Evolutionary conservation across 163 green algal genomes (phyloP).

Genomic region (Scenedesmus sp.): DNA sequence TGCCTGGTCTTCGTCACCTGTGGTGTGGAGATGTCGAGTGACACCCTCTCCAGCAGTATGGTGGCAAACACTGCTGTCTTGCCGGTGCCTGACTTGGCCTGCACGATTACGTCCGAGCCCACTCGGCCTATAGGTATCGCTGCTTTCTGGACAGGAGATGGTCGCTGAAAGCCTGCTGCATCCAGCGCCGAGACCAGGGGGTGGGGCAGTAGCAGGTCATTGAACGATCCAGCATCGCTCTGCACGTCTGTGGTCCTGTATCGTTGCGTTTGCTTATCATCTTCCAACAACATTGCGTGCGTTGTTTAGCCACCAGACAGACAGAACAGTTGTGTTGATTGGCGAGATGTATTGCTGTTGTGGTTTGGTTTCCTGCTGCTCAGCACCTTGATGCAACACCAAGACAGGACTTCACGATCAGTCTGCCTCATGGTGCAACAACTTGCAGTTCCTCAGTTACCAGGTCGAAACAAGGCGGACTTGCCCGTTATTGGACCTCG

Average conservation of each 20-base stretch:
- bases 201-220: conserved; percentile 68
- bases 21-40: conserved; percentile 52
- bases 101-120: conserved; percentile 88
- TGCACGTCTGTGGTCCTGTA: conserved; percentile 67
- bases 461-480: no score
- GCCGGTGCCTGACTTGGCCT: conserved; percentile 91
- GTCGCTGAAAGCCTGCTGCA: conserved; percentile 71
- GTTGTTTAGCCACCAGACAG: neutral
- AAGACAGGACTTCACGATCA: no score
- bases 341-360: neutral
- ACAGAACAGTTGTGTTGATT: neutral
- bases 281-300: neutral
- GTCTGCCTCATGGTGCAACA: no score
- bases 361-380: neutral
- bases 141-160: conserved; percentile 81
- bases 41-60: conserved; percentile 72
- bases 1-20: conserved; percentile 60
- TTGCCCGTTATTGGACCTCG: no score
- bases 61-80: conserved; percentile 90
- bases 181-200: conserved; percentile 64
- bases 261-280: conserved; percentile 30
- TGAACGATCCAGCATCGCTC: conserved; percentile 64
- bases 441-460: no score
- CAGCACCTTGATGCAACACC: no score
- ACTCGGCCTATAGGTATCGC: conserved; percentile 82